Conservation (phyloP, 768 basidiomycete species). For the Phanerochaete sordida region DNA sequence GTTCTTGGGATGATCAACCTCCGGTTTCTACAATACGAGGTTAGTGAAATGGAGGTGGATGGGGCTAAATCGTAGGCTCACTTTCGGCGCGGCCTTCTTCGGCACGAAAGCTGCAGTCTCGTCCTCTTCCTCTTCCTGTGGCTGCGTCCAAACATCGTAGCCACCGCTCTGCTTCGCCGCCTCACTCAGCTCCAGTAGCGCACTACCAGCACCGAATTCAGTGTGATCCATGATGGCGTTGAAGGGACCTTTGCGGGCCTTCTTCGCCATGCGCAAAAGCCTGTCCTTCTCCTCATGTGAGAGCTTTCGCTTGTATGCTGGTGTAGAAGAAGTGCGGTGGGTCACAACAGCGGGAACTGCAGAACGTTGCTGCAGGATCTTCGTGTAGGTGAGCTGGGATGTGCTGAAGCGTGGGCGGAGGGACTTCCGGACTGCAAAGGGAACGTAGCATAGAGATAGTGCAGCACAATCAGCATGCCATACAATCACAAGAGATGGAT, state of each 20-base stretch:
- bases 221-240: constrained; percentile 67
- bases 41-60: neutral
- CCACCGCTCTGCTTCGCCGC: constrained; percentile 65
- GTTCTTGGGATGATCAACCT: constrained; percentile 41
- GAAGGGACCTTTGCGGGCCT: constrained; percentile 67
- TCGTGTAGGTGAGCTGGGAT: constrained; percentile 58
- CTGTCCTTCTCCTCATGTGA: constrained; percentile 70
- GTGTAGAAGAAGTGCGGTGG: constrained; percentile 33
- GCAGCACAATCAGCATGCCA: neutral
- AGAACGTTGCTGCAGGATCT: constrained; percentile 82
- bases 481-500: neutral
- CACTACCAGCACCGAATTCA: constrained; percentile 64
- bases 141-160: constrained; percentile 61
- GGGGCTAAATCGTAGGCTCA: constrained; percentile 20
- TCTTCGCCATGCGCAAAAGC: constrained; percentile 72
- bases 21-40: constrained; percentile 40
- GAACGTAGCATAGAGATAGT: neutral
- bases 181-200: constrained; percentile 58
- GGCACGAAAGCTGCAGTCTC: constrained; percentile 37
- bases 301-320: constrained; percentile 44
- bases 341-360: constrained; percentile 83
- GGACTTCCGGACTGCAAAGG: constrained; percentile 55
- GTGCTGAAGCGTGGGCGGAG: constrained; percentile 43
- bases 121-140: constrained; percentile 26
- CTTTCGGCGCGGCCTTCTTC: constrained; percentile 45